Evolutionary conservation across 768 basidiomycete genomes (phyloP).

Genomic region (Amanita muscaria): DNA sequence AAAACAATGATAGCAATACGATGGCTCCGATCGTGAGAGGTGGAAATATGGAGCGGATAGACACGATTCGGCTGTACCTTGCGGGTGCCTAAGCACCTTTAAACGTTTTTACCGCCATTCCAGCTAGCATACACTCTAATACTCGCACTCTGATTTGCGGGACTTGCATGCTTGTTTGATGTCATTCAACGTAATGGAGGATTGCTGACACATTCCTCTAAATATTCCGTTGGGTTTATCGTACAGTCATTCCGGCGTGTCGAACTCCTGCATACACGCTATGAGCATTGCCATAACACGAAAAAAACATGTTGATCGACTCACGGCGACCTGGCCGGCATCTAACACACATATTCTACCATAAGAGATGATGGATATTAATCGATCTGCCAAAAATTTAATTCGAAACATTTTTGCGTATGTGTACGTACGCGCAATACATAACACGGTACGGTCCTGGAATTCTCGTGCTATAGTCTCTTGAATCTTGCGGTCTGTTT

Average conservation of each 20-base stretch:
- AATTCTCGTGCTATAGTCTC: conserved; percentile 83
- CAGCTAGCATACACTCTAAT: background rate
- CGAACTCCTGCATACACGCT: conserved; percentile 17
- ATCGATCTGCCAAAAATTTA: conserved; percentile 26
- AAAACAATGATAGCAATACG: too few relatives aligned
- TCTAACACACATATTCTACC: conserved; percentile 87
- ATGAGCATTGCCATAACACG: too few relatives aligned
- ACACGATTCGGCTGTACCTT: too few relatives aligned
- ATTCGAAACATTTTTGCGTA: background rate
- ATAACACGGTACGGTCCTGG: conserved; percentile 73
- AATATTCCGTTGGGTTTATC: conserved; percentile 67
- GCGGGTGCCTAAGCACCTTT: too few relatives aligned
- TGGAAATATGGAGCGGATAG: too few relatives aligned
- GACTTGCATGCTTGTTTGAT: conserved; percentile 36
- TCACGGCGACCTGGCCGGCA: conserved; percentile 66
- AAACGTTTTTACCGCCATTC: background rate
- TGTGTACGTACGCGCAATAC: conserved; percentile 51
- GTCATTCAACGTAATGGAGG: too few relatives aligned
- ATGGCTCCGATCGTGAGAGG: too few relatives aligned
- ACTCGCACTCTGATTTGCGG: background rate
- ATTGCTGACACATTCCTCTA: conserved; percentile 78
- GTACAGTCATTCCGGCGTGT: conserved; percentile 62
- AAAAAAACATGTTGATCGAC: too few relatives aligned
- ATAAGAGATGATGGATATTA: conserved; percentile 82
- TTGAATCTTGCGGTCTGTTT: conserved; percentile 88